Evolutionary conservation across 2,329 filamentous ascomycete genomes (phyloP).

Genomic region (Fusarium haematococcum): DNA sequence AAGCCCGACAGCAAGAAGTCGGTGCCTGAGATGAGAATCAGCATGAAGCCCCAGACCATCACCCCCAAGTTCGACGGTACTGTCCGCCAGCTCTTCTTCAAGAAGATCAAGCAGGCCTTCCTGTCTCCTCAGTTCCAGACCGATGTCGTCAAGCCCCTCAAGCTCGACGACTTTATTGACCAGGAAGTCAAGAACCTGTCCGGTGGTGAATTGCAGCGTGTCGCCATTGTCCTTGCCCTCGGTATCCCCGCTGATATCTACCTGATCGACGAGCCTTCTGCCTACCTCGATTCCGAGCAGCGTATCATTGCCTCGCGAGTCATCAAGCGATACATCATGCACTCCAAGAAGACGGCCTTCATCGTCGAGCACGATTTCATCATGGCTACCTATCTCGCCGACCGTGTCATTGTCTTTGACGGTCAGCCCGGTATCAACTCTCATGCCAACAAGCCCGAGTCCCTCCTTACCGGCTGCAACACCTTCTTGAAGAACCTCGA

Average conservation of each 20-base stretch:
- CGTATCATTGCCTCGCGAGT: conserved; percentile 97
- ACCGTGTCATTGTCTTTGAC: conserved; percentile 98
- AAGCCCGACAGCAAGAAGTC: conserved; percentile 85
- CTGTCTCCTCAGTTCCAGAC: conserved; percentile 98
- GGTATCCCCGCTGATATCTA: conserved; percentile 98
- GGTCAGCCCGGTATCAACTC: conserved; percentile 90
- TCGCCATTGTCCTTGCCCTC: conserved; percentile 96
- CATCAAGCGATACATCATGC: conserved; percentile 99
- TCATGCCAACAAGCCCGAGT: conserved; percentile 90
- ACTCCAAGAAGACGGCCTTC: conserved; percentile 99
- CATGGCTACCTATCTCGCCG: conserved; percentile 83
- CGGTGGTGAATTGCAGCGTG: conserved; percentile 99
- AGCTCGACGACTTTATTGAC: conserved; percentile 98
- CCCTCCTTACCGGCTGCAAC: conserved; percentile 95
- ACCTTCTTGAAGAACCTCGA: conserved; percentile 95
- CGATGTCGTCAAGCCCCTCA: conserved; percentile 99
- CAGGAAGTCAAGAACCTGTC: conserved; percentile 99
- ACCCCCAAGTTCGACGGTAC: conserved; percentile 98
- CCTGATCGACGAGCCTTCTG: conserved; percentile 96
- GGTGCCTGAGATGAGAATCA: conserved; percentile 95
- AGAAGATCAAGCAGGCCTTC: conserved; percentile 98
- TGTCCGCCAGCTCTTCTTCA: conserved; percentile 98
- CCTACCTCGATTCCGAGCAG: conserved; percentile 98
- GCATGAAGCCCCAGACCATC: conserved; percentile 99
- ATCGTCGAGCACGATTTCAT: conserved; percentile 99